These are phyloP conservation scores for Microsporum canis DNA, from an alignment of 2,329 filamentous ascomycete species.

Conservation along the genomic window DNA sequence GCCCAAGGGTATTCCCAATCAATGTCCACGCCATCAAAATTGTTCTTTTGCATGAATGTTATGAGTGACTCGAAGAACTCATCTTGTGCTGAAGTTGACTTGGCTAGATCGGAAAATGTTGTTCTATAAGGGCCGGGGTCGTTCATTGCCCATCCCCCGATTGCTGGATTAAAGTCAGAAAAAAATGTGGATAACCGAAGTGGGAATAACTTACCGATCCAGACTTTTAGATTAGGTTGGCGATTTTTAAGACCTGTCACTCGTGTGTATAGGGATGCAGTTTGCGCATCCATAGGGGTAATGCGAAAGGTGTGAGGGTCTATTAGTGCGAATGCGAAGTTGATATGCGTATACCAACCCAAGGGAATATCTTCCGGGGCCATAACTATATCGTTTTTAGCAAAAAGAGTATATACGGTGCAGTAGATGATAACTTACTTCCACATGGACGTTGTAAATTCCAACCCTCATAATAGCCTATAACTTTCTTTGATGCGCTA, in stretches of 20 bases:
- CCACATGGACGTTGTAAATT: conserved; percentile 15
- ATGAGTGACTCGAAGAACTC: conserved; percentile 31
- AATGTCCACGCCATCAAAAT: conserved; percentile 32
- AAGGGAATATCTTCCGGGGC: conserved; percentile 10
- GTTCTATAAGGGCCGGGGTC: conserved; percentile 19
- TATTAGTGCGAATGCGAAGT: conserved; percentile 26
- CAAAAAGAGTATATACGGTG: neutral
- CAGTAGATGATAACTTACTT: conserved; percentile 9
- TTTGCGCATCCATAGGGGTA: conserved; percentile 18
- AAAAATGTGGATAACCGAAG: too few species aligned
- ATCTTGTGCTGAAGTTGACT: conserved; percentile 10
- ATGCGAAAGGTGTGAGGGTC: conserved; percentile 24
- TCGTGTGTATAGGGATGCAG: conserved; percentile 13
- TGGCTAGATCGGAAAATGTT: conserved; percentile 18
- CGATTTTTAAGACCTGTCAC: conserved; percentile 1
- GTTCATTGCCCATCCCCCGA: conserved; percentile 37
- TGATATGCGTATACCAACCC: conserved; percentile 13
- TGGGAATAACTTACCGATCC: conserved; percentile 11
- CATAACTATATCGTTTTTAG: neutral
- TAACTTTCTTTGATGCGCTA: conserved; percentile 11
- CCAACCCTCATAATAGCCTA: conserved; percentile 32
- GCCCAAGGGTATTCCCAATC: conserved; percentile 31
- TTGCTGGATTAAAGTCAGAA: neutral
- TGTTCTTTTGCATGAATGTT: conserved; percentile 33
- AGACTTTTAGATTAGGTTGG: conserved; percentile 3